Conservation (phyloP, 768 basidiomycete species). For the Holtermanniella nyarrowii region DNA sequence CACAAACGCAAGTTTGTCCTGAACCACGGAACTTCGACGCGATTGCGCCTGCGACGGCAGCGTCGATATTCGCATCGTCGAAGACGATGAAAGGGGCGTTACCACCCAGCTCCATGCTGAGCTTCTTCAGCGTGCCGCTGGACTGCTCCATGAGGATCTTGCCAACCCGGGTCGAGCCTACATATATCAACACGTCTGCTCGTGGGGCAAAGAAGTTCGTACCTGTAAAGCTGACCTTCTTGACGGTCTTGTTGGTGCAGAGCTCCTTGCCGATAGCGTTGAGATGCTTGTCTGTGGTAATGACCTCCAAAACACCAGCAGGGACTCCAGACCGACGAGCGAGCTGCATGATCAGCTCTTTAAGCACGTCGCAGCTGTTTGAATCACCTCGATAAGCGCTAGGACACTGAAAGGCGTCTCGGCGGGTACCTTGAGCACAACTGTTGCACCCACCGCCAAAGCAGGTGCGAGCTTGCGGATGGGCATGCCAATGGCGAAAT, state of each 20-base stretch:
- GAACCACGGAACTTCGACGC: conserved; percentile 39
- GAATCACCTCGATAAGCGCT: conserved; percentile 71
- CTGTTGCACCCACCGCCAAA: conserved; percentile 93
- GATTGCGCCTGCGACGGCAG: conserved; percentile 67
- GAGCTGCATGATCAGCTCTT: conserved; percentile 46
- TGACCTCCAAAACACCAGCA: conserved; percentile 86
- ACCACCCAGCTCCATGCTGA: conserved; percentile 43
- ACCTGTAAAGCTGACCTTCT: conserved; percentile 86
- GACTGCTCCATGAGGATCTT: conserved; percentile 42
- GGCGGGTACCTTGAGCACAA: conserved; percentile 86
- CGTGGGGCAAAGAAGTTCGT: conserved; percentile 40
- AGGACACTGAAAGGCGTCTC: conserved; percentile 91
- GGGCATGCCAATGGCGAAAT: conserved; percentile 86
- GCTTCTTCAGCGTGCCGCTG: conserved; percentile 41
- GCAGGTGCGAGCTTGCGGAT: conserved; percentile 40
- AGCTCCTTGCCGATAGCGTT: conserved; percentile 84
- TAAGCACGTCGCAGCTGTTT: neutral
- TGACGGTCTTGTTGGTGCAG: conserved; percentile 74
- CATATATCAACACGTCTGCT: neutral
- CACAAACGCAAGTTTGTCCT: conserved; percentile 42
- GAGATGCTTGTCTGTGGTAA: conserved; percentile 78
- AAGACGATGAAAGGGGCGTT: conserved; percentile 95
- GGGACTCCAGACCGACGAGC: conserved; percentile 83
- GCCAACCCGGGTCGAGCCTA: conserved; percentile 39
- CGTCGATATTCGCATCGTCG: conserved; percentile 85